A percentile compares a stretch with the other conserved stretches of the same genome.
Conservation (phyloP, 306 rosid genomes). For the Albizia julibrissin region DNA sequence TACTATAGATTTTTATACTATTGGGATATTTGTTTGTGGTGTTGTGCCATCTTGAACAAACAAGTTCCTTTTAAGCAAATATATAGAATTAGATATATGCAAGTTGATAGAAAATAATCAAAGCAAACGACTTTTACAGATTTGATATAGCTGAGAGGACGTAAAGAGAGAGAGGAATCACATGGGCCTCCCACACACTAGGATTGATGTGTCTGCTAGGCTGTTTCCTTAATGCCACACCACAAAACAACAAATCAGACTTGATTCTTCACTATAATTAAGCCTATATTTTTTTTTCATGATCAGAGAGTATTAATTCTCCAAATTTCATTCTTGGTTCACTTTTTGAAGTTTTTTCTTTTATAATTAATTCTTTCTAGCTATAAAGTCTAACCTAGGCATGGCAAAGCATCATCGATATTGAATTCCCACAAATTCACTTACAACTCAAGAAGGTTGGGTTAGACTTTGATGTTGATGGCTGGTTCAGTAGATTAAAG, state of each 20-base stretch:
- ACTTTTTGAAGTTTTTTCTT: not conserved
- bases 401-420: not conserved
- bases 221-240: constrained; percentile 16
- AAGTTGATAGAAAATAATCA: constrained; percentile 10
- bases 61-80: not conserved
- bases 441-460: not conserved
- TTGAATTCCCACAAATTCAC: not conserved
- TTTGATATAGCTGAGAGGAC: not conserved
- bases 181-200: constrained; percentile 13
- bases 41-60: not conserved
- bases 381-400: not conserved
- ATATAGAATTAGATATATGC: not conserved
- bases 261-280: not conserved
- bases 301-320: not conserved
- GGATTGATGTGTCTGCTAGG: constrained; percentile 14
- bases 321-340: not conserved
- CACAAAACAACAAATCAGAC: not conserved
- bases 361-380: not conserved
- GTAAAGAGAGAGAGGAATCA: constrained; percentile 11
- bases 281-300: not conserved
- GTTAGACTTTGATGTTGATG: not conserved
- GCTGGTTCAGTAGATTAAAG: not conserved
- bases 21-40: not conserved
- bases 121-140: not conserved
- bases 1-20: not conserved